A percentile compares a stretch with the other conserved stretches of the same genome.
Evolutionary conservation across 2,329 filamentous ascomycete species (phyloP).

Genomic region (Dryadomyces quercivorus): DNA sequence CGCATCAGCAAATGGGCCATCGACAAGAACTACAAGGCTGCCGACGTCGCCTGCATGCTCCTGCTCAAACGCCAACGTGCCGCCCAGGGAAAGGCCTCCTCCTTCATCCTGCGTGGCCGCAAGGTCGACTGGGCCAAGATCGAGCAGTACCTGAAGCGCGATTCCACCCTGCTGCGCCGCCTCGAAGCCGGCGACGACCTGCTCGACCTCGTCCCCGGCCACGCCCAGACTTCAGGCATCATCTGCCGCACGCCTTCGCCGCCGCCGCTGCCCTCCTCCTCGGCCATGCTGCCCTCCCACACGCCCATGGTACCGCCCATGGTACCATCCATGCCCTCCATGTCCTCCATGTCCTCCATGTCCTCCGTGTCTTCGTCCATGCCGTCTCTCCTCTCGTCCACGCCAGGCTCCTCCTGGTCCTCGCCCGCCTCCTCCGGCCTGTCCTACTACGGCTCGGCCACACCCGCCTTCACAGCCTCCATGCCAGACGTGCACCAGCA

Average conservation of each 20-base stretch:
- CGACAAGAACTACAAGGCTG: constrained; percentile 19
- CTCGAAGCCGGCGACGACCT: constrained; percentile 9
- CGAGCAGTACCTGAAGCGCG: constrained; percentile 18
- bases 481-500: background rate
- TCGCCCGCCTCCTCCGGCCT: background rate
- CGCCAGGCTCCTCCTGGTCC: background rate
- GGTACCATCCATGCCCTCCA: background rate
- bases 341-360: background rate
- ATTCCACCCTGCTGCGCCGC: constrained; percentile 12
- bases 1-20: constrained; percentile 21
- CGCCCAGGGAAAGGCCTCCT: constrained; percentile 14
- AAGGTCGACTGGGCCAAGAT: constrained; percentile 17
- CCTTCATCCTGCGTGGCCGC: constrained; percentile 15
- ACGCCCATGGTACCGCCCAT: background rate
- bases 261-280: background rate
- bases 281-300: background rate
- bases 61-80: constrained; percentile 15
- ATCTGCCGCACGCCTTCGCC: constrained; percentile 15
- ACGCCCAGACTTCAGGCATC: constrained; percentile 11
- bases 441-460: background rate
- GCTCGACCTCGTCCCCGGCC: constrained; percentile 9
- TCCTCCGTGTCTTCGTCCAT: background rate
- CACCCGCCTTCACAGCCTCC: too few species aligned
- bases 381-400: background rate
- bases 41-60: constrained; percentile 17